Percentiles rank a stretch among this genome's conserved stretches.
These are phyloP conservation scores for Mycothermus thermophilus DNA, from an alignment of 495 filamentous ascomycete species.

Conservation along the genomic window DNA sequence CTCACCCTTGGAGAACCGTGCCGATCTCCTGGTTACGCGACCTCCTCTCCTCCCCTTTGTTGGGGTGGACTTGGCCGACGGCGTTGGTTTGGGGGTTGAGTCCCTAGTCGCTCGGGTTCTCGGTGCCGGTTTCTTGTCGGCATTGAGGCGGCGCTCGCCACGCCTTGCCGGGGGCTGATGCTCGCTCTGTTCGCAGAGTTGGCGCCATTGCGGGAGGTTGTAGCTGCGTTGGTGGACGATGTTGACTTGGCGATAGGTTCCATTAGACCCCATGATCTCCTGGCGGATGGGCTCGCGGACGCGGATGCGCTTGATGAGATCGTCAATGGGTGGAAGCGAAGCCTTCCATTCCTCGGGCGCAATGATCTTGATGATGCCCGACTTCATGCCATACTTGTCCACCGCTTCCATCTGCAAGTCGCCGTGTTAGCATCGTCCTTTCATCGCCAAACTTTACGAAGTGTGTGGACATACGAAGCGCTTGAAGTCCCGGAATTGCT, in stretches of 20 bases:
- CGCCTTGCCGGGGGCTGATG: conserved; percentile 92
- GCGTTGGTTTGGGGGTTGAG: too few relatives aligned
- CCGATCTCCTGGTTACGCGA: conserved; percentile 13
- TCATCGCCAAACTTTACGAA: too few relatives aligned
- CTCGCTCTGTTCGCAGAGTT: conserved; percentile 78
- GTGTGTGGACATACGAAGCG: conserved; percentile 49
- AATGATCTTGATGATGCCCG: conserved; percentile 89
- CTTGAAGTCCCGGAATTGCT: conserved; percentile 85
- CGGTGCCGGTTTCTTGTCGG: conserved; percentile 40
- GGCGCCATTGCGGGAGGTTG: conserved; percentile 91
- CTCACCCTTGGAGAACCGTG: conserved; percentile 16
- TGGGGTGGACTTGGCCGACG: too few relatives aligned
- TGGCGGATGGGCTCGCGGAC: conserved; percentile 96
- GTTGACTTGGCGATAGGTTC: conserved; percentile 90
- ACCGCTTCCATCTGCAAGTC: conserved; percentile 54
- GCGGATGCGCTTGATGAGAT: conserved; percentile 76
- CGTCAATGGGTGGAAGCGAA: conserved; percentile 59
- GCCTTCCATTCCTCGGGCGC: conserved; percentile 91
- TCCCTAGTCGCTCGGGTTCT: conserved; percentile 8
- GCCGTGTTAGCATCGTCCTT: too few relatives aligned
- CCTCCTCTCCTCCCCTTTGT: conserved; percentile 21
- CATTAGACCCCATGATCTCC: conserved; percentile 87
- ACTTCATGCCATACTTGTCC: conserved; percentile 90
- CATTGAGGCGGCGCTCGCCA: conserved; percentile 73
- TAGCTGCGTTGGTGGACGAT: conserved; percentile 90